Conservation (phyloP, 345 rosid genomes). For the Gynandropsis gynandra region DNA sequence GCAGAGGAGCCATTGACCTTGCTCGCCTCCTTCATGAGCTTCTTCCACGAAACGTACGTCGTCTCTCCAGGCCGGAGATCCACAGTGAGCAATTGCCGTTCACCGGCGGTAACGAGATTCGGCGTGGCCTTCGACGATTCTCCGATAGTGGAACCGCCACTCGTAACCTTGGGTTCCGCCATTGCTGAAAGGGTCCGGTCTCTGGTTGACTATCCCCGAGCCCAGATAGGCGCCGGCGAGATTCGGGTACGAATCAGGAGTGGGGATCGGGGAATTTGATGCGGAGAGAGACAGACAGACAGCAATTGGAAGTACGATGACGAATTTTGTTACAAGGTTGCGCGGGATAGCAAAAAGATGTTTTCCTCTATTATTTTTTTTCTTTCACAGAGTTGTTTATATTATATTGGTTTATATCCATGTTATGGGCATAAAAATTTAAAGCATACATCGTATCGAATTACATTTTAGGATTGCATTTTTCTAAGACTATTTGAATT, state of each 20-base stretch:
- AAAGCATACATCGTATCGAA: too few relatives aligned
- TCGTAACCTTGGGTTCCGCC: slow-evolving; percentile 29
- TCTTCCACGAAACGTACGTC: slow-evolving; percentile 80
- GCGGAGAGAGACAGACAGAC: neutral
- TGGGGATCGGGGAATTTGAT: slow-evolving; percentile 3
- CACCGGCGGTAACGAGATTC: slow-evolving; percentile 46
- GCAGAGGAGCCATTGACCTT: slow-evolving; percentile 33
- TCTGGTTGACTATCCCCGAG: slow-evolving; percentile 16
- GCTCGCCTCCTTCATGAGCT: slow-evolving; percentile 64
- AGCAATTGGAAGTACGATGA: slow-evolving; percentile 17
- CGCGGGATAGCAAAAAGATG: slow-evolving; percentile 31
- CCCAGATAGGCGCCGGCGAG: slow-evolving; percentile 16
- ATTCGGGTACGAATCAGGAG: slow-evolving; percentile 14
- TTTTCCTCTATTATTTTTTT: too few relatives aligned
- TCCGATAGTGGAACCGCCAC: slow-evolving; percentile 30
- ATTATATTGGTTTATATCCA: too few relatives aligned
- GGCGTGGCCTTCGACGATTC: slow-evolving; percentile 39
- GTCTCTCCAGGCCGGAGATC: slow-evolving; percentile 78
- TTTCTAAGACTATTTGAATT: too few relatives aligned
- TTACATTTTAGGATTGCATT: too few relatives aligned
- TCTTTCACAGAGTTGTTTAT: too few relatives aligned
- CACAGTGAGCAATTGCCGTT: slow-evolving; percentile 67
- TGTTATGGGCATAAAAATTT: too few relatives aligned
- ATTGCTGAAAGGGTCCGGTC: slow-evolving; percentile 21
- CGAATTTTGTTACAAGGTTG: slow-evolving; percentile 26